A percentile compares a stretch with the other conserved stretches of the same genome.
phyloP scores from a whole-genome alignment of 306 rosid species.

The Carpinus fangiana region DNA sequence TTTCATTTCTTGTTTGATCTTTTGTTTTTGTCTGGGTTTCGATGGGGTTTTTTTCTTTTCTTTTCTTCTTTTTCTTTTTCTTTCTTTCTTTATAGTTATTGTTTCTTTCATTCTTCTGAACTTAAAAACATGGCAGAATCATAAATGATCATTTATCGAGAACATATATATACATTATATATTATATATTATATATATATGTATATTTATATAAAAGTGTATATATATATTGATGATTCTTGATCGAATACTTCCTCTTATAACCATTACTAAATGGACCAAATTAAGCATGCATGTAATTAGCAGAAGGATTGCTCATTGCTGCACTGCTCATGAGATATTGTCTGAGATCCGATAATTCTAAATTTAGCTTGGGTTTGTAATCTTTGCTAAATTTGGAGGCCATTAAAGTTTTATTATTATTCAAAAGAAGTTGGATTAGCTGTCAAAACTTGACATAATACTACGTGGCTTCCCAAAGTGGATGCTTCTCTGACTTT shows the following conservation, averaged over 20 bases:
- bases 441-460: too few relatives aligned
- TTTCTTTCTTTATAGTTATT: not conserved
- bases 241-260: not conserved
- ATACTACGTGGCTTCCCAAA: too few relatives aligned
- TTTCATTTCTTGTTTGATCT: not conserved
- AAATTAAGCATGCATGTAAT: not conserved
- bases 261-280: not conserved
- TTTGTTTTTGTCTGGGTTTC: not conserved
- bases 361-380: not conserved
- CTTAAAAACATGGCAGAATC: not conserved
- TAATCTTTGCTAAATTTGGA: not conserved
- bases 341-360: not conserved
- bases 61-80: too few relatives aligned
- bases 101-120: not conserved
- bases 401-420: not conserved
- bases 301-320: not conserved
- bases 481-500: too few relatives aligned
- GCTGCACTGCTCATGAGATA: not conserved
- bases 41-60: not conserved
- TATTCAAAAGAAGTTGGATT: too few relatives aligned
- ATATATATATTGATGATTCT: not conserved
- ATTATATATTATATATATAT: too few relatives aligned
- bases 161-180: too few relatives aligned
- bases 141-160: not conserved
- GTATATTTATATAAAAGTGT: too few relatives aligned